These are phyloP conservation scores for Neofusicoccum kwambonambiense DNA, from an alignment of 2,329 filamentous ascomycete genomes.

Conservation along the genomic window DNA sequence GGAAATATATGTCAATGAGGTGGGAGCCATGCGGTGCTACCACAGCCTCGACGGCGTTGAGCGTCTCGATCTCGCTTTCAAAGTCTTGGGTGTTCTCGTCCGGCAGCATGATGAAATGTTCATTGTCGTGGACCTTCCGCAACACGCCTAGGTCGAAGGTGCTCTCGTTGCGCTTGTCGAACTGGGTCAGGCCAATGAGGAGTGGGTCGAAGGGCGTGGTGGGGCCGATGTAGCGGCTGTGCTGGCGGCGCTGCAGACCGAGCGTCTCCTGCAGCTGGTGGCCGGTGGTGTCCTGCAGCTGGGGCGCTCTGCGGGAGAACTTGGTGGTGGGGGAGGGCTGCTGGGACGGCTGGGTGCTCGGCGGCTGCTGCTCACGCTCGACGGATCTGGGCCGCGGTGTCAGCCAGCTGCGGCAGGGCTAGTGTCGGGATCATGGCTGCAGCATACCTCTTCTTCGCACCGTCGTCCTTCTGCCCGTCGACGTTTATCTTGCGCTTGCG, in stretches of 20 bases:
- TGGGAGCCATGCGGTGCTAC: conserved; percentile 75
- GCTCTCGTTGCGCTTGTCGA: conserved; percentile 79
- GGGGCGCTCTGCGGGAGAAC: conserved; percentile 22
- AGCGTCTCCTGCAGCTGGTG: conserved; percentile 50
- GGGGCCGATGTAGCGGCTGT: conserved; percentile 79
- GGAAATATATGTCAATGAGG: conserved; percentile 79
- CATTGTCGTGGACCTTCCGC: conserved; percentile 71
- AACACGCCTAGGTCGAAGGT: conserved; percentile 63
- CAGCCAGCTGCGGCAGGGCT: neutral
- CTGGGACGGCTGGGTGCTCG: conserved; percentile 24
- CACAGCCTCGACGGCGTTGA: conserved; percentile 71
- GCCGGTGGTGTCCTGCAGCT: conserved; percentile 31
- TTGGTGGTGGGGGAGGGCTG: conserved; percentile 24
- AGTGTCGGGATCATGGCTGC: conserved; percentile 29
- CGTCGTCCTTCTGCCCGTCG: conserved; percentile 59
- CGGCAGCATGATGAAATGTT: conserved; percentile 78
- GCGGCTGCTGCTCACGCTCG: conserved; percentile 30
- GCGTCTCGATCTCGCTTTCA: conserved; percentile 66
- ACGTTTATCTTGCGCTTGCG: conserved; percentile 77
- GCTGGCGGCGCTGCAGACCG: conserved; percentile 73
- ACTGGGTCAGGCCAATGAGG: conserved; percentile 76
- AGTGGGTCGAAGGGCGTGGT: conserved; percentile 82
- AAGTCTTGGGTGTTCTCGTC: conserved; percentile 71
- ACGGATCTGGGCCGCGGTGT: conserved; percentile 31
- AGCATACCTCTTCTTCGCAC: conserved; percentile 66